These are phyloP conservation scores for Nigrospora osmanthi DNA, from an alignment of 2,329 filamentous ascomycete species.

Conservation along the genomic window DNA sequence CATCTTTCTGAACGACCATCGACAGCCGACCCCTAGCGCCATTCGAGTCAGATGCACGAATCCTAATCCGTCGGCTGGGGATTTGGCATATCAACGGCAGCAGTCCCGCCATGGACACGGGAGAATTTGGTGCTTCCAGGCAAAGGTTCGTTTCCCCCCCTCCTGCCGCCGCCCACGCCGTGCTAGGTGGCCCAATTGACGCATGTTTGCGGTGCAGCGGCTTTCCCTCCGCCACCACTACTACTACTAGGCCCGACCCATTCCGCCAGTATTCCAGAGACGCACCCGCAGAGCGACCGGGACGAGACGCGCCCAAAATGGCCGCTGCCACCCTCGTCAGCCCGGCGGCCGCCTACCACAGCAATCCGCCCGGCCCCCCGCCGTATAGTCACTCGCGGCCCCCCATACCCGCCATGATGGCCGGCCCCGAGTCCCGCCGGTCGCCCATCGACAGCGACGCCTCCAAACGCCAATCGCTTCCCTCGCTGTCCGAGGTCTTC, in stretches of 20 bases:
- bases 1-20: constrained; percentile 4
- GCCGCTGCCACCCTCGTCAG: constrained; percentile 24
- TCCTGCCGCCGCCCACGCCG: constrained; percentile 7
- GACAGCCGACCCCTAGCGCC: constrained; percentile 1
- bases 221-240: constrained; percentile 17
- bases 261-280: constrained; percentile 16
- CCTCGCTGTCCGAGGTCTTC: constrained; percentile 24
- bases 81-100: constrained; percentile 21
- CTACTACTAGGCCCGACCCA: constrained; percentile 16
- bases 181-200: constrained; percentile 16
- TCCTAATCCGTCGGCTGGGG: constrained; percentile 21
- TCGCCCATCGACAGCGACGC: constrained; percentile 17
- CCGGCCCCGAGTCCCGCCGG: constrained; percentile 16
- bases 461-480: constrained; percentile 20
- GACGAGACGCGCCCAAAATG: constrained; percentile 19
- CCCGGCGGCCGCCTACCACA: constrained; percentile 20
- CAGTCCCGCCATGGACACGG: constrained; percentile 27
- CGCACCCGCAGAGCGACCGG: constrained; percentile 11
- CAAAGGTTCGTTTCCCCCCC: constrained; percentile 22
- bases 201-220: constrained; percentile 17
- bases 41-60: constrained; percentile 22
- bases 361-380: constrained; percentile 14
- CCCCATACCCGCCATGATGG: constrained; percentile 17
- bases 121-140: constrained; percentile 24
- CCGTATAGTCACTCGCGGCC: constrained; percentile 3